Evolutionary conservation across 1,139 yeast genomes (phyloP).

Genomic region (Yamadazyma siamensis): DNA sequence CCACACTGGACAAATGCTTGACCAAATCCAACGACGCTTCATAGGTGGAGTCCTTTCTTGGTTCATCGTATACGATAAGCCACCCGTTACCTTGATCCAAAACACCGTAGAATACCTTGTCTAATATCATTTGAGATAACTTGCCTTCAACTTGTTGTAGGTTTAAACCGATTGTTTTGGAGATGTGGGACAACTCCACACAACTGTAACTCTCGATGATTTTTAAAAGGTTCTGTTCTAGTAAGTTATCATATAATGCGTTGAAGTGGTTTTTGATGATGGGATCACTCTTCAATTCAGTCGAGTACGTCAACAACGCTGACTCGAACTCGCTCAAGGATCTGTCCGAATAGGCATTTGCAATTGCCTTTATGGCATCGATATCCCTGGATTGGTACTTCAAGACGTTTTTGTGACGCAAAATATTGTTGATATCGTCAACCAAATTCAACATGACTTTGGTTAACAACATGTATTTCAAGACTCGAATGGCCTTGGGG

Average conservation of each 20-base stretch:
- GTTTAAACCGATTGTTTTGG: conserved; percentile 85
- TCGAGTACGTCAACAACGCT: conserved; percentile 66
- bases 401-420: conserved; percentile 74
- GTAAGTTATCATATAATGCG: conserved; percentile 85
- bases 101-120: conserved; percentile 90
- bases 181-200: conserved; percentile 86
- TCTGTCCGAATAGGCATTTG: conserved; percentile 85
- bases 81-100: conserved; percentile 98
- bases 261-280: conserved; percentile 90
- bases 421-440: conserved; percentile 78
- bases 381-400: conserved; percentile 71
- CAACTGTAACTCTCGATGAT: conserved; percentile 95
- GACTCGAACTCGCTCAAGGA: conserved; percentile 88
- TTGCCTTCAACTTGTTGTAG: conserved; percentile 90
- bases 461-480: conserved; percentile 88
- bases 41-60: conserved; percentile 83
- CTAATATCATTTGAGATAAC: conserved; percentile 93
- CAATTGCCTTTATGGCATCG: conserved; percentile 94
- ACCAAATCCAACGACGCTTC: conserved; percentile 85
- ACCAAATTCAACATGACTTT: conserved; percentile 89
- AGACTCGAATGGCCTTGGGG: conserved; percentile 66
- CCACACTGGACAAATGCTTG: conserved; percentile 82
- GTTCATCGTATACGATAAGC: conserved; percentile 89
- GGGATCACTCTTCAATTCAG: conserved; percentile 80
- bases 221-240: conserved; percentile 90